Base-by-base conservation (phyloP, 495 filamentous ascomycete genomes). In the Aspergillus panamensis region DNA sequence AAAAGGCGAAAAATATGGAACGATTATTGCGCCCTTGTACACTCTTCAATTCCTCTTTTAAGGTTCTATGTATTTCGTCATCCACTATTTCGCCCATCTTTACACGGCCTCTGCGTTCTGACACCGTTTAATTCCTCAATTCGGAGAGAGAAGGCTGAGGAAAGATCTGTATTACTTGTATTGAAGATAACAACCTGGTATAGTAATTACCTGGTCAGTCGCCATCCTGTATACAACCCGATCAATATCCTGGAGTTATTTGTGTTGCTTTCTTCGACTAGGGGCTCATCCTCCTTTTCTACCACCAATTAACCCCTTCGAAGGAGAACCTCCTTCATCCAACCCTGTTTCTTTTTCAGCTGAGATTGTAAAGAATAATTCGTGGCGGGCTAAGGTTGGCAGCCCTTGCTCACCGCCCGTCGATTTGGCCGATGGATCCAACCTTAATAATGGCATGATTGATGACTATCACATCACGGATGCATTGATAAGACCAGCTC, bases 391-490 rank as follows among this genome's bases (percentile, higher is more conserved):
- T 51, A 47, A 57, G 40, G 53, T 32, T 51, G 53, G 51, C 51
- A 57, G 45, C 55, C 54, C 60, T 62, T 58, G 29, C 53, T 63
- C 53, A 63, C 61, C 61, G 61, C 61, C 61, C 61, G 30, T 44
- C 50, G 17, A 25, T 40, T 53, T 44, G 30, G 31, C 13, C 19
- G 19, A 33, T 32, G 21, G 40, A 20, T 32, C 19, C 17, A 52
- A 9, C 32, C 19, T 29, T 45, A 21, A 45, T 45, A 21, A 45
- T 45, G 8, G 42, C 25, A 40, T 40, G 42, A 45, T 12, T 20
- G n/a, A n/a, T n/a, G n/a, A n/a, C n/a, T n/a, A n/a, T n/a, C n/a
- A n/a, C n/a, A n/a, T 45, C n/a, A 7, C 17, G 42, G 7, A 7
- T 45, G 42, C 8, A n/a, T 10, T 21, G 8, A 45, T 45, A 10